These are phyloP conservation scores for Solanum corneliomulleri DNA, from an alignment of 257 asterid species.

Conservation along the genomic window DNA sequence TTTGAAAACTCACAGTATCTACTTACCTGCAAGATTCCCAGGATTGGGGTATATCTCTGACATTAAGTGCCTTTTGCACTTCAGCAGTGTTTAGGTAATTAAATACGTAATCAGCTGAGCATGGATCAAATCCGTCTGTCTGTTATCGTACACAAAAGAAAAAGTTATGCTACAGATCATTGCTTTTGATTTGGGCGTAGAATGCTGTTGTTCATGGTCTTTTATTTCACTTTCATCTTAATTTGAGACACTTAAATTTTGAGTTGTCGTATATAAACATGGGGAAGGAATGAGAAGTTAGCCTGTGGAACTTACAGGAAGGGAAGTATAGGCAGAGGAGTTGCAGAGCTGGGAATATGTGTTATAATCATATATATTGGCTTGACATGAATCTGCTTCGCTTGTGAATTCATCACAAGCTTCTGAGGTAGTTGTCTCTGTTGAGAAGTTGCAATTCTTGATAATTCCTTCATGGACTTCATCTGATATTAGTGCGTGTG, in stretches of 20 bases:
- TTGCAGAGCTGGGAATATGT: conserved; percentile 48
- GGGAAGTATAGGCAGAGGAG: neutral
- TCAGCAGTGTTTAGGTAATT: conserved; percentile 33
- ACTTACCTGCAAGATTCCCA: conserved; percentile 45
- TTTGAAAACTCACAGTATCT: neutral
- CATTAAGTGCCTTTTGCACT: conserved; percentile 45
- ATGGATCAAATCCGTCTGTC: conserved; percentile 48
- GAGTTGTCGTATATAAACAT: neutral
- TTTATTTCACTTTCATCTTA: neutral
- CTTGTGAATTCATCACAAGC: conserved; percentile 3
- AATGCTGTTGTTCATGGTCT: neutral
- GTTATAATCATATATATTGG: conserved; percentile 16
- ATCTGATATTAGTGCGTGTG: conserved; percentile 50
- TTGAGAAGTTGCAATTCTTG: conserved; percentile 34
- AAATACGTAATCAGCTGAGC: conserved; percentile 20
- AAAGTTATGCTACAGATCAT: neutral
- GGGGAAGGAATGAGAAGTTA: neutral
- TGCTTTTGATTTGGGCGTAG: neutral
- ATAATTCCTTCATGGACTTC: conserved; percentile 38
- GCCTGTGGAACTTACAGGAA: neutral
- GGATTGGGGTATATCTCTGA: conserved; percentile 23
- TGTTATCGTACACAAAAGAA: neutral
- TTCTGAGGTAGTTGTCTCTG: neutral
- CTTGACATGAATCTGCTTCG: conserved; percentile 8
- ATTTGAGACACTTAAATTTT: neutral